Conservation (phyloP, 305 asterid genomes). For the Fraxinus albicans region DNA sequence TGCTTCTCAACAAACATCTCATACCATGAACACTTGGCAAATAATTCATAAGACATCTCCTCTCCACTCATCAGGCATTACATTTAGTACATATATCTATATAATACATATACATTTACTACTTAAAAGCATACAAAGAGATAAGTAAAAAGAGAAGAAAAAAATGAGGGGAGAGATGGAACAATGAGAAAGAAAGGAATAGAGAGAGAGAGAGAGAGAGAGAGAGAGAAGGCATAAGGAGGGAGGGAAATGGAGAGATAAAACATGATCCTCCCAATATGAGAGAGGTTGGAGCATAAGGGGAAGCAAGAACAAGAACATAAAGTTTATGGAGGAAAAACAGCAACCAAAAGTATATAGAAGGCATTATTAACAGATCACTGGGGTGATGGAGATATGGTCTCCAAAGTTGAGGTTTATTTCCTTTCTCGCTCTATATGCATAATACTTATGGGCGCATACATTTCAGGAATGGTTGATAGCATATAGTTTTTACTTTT, state of each 20-base stretch:
- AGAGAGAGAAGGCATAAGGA: not conserved
- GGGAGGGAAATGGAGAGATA: not conserved
- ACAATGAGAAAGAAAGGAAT: not conserved
- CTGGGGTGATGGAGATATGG: not conserved
- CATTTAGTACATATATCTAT: constrained; percentile 13
- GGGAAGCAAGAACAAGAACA: constrained; percentile 10
- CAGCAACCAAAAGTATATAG: not conserved
- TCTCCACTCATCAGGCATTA: constrained; percentile 9
- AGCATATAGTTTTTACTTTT: not conserved
- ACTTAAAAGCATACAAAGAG: not conserved
- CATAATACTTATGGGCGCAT: not conserved
- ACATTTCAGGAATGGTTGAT: not conserved
- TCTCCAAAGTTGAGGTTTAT: constrained; percentile 2
- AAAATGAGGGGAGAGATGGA: not conserved
- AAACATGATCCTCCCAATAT: not conserved
- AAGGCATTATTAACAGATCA: not conserved
- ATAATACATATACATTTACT: not conserved
- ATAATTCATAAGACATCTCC: constrained; percentile 1
- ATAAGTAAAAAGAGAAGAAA: not conserved
- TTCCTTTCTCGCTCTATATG: not conserved
- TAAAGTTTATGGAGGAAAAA: constrained; percentile 1
- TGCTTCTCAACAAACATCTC: not conserved
- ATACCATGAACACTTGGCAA: constrained; percentile 3
- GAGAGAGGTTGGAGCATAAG: constrained; percentile 24
- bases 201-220: not conserved